Base-by-base conservation (phyloP, 768 basidiomycete genomes). In the Panellus pusillus region DNA sequence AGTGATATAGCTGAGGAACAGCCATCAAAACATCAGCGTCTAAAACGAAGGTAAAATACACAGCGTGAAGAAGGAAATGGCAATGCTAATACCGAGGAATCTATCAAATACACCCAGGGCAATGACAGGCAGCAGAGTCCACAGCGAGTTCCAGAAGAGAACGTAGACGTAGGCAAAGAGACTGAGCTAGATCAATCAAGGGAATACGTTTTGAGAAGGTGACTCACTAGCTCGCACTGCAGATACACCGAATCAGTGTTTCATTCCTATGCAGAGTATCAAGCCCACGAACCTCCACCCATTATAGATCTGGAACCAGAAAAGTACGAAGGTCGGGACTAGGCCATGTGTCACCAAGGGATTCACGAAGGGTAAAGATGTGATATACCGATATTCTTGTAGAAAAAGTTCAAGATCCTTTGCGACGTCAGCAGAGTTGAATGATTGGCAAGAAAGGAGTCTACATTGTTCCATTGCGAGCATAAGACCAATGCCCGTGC, bases 101-200 rank as follows among this genome's bases (percentile, higher is more conserved):
- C 94, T 85, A 66, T 99, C 97, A 67, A 99, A 98, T 43, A 98
- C 71, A 57, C 97, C 97, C 58, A 98, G 96, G 17, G 86, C 97
- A 65, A 98, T 88, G 55, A 98, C 96, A 40, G 97, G 96, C 1
- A 87, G 82, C 52, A 97, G 72, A 0, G 91, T 91, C 91, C 91
- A 99, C 76, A 99, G 91, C 3, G 97, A 91, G 71, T 99, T 99
- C 96, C 96, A 99, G 72, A 96, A 97, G 31, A 99, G 74, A 35
- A 99, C 78, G 65, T 95, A 98, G 13, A 89, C 93, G 71, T 97
- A 97, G 56, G 94, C 91, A 57, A 93, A 91, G 20, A 87, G 91
- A 63, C 77, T 79, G 55, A 29, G 66, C 58, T 31, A 50, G 17
- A 39, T 51, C 42, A 47, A 35, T 12, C 24, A 17, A 47, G 43